A percentile compares a stretch with the other conserved stretches of the same genome.
Evolutionary conservation across 176 grass and related monocot species (phyloP).

Genomic region (Rhynchospora tenuis): DNA sequence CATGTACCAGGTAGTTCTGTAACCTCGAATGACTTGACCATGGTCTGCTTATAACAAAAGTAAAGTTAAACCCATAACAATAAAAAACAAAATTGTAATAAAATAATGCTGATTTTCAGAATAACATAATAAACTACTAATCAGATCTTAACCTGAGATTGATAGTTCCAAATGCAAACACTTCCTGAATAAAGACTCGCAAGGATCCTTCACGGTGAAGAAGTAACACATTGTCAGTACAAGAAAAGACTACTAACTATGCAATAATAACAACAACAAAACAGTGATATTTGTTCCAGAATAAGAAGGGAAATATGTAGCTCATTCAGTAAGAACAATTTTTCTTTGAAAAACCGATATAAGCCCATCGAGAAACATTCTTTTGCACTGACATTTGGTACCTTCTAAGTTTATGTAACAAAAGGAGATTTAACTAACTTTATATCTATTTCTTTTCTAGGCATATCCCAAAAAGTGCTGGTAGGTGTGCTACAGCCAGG

Average conservation of each 20-base stretch:
- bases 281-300: background rate
- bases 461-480: background rate
- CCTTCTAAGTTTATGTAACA: background rate
- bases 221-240: conserved; percentile 15
- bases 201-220: conserved; percentile 66
- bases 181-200: conserved; percentile 90
- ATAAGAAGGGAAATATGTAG: background rate
- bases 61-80: conserved; percentile 19
- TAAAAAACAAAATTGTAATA: background rate
- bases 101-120: background rate
- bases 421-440: background rate
- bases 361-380: background rate
- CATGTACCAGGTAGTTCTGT: conserved; percentile 82
- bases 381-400: background rate
- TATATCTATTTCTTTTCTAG: background rate
- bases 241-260: background rate
- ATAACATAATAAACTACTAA: background rate
- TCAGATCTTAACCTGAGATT: conserved; percentile 63
- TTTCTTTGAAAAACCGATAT: background rate
- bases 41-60: conserved; percentile 57
- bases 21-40: conserved; percentile 98
- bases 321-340: background rate
- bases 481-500: background rate
- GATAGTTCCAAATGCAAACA: conserved; percentile 98
- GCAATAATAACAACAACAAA: background rate